Conservation (phyloP, 2,329 filamentous ascomycete genomes). For the Dryadomyces quercivorus region DNA sequence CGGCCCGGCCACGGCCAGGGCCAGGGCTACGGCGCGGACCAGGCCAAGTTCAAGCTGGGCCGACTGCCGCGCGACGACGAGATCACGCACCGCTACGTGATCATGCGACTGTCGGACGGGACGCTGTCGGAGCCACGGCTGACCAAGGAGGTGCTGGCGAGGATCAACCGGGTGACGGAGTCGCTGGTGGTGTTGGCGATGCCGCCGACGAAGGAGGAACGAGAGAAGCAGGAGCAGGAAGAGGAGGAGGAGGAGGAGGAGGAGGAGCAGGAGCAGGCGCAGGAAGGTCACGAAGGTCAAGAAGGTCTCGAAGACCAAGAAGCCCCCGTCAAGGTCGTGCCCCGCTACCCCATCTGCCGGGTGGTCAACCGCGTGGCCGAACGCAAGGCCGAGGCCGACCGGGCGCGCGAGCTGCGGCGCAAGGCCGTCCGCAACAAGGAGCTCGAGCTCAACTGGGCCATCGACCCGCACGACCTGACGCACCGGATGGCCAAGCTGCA, state of each 20-base stretch:
- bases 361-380: slow-evolving; percentile 48
- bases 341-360: slow-evolving; percentile 52
- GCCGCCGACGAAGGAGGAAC: slow-evolving; percentile 15
- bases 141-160: slow-evolving; percentile 27
- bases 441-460: slow-evolving; percentile 85
- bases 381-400: slow-evolving; percentile 29
- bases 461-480: slow-evolving; percentile 61
- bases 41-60: slow-evolving; percentile 1
- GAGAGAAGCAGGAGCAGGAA: background rate
- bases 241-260: background rate
- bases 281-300: too few relatives aligned
- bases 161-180: slow-evolving; percentile 20
- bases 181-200: slow-evolving; percentile 30
- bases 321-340: slow-evolving; percentile 9
- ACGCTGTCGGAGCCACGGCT: slow-evolving; percentile 25
- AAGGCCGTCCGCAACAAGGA: slow-evolving; percentile 47
- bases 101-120: slow-evolving; percentile 22
- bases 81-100: slow-evolving; percentile 25
- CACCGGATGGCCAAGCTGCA: slow-evolving; percentile 56
- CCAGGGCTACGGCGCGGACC: background rate
- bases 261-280: too few relatives aligned
- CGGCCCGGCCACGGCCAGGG: background rate
- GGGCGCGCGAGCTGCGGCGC: slow-evolving; percentile 26
- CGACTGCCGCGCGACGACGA: slow-evolving; percentile 30
- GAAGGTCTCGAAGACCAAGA: background rate